Evolutionary conservation across 306 rosid species (phyloP), one percentile per base, ranked within the genome.

Genomic region (Carpinus viminea): DNA sequence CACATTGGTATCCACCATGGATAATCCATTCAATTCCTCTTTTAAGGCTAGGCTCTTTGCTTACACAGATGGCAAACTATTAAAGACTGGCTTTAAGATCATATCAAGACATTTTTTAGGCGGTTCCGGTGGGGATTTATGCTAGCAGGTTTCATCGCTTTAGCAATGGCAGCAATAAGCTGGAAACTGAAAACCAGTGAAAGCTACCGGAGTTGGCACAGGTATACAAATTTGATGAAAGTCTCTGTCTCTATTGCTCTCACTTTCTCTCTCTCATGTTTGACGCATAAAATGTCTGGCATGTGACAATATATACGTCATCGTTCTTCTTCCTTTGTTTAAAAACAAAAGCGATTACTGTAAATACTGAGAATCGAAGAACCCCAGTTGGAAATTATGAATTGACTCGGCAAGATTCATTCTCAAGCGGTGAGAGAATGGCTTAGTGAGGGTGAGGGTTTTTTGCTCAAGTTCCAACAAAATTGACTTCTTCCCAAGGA

Each of bases 191-290:
- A 93, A 88, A 89, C 84, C 72, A 89, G 94, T 82, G 85, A 86
- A 76, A 93, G 66, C 80, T 96, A 96, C 89, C 93, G 99, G 99
- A 48, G 91, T 76, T 96, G 99, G 99, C 98, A 93, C 65, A 96
- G 98, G 99, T 93, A 91, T 34, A 26, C 70, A 74, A 15, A 56
- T 65, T 31, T 5, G n/a, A 70, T 68, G 56, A 66, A 55, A 69
- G 24, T 43, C 64, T 77, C 50, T 73, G n/a, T n/a, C 85, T 72
- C 78, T 72, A 62, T 71, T 34, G 54, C 79, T 31, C n/a, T n/a
- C n/a, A n/a, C 18, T 70, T n/a, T n/a, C 74, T 52, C 47, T 2
- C 43, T 47, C 85, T 81, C 50, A 69, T 65, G 51, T 68, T 62
- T 76, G 48, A 55, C 74, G 70, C 57, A 10, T 82, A 1, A 71